These are phyloP conservation scores for Backusella luteola DNA, from an alignment of 192 early-diverging fungal genomes.

Conservation along the genomic window DNA sequence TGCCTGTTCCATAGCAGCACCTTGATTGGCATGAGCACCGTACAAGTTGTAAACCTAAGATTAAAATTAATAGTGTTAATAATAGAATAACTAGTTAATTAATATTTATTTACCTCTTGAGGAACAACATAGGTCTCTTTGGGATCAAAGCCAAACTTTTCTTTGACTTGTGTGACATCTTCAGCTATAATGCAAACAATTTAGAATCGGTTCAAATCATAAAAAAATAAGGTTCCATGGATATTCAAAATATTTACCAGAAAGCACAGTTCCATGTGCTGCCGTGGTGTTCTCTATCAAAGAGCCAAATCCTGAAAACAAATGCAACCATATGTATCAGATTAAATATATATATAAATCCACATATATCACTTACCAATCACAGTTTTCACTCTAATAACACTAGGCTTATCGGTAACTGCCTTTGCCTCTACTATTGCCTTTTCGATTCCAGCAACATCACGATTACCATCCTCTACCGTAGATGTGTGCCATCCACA, in stretches of 20 bases:
- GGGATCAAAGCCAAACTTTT: constrained; percentile 79
- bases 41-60: background rate
- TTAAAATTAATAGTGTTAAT: background rate
- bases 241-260: constrained; percentile 17
- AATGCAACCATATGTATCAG: background rate
- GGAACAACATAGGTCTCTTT: constrained; percentile 74
- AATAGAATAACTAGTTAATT: background rate
- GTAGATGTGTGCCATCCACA: constrained; percentile 93
- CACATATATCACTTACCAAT: constrained; percentile 59
- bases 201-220: background rate
- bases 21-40: background rate
- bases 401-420: constrained; percentile 83
- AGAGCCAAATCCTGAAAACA: constrained; percentile 70
- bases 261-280: constrained; percentile 87
- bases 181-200: constrained; percentile 37
- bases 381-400: constrained; percentile 89
- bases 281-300: constrained; percentile 81
- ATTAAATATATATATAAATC: background rate
- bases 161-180: constrained; percentile 79
- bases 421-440: constrained; percentile 83
- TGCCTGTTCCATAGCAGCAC: background rate
- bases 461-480: constrained; percentile 77
- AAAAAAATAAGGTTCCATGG: background rate
- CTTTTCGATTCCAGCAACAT: constrained; percentile 61
- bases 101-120: constrained; percentile 26